Evolutionary conservation across 805 yeast genomes (phyloP).

Genomic region (Candida andamanensis): DNA sequence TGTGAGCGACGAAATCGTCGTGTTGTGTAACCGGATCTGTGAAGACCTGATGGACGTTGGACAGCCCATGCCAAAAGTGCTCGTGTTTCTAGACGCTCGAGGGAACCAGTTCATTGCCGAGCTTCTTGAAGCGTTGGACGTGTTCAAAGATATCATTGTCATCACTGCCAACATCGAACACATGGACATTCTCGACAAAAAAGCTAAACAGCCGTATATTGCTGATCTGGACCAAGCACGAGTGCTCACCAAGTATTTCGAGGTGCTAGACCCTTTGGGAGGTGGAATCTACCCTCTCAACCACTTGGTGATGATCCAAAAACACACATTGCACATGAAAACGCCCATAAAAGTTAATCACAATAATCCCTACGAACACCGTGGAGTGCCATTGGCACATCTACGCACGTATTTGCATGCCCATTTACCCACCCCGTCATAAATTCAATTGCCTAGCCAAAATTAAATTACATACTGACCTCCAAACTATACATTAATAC

Average conservation of each 20-base stretch:
- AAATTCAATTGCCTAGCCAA: background rate
- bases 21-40: too few relatives aligned
- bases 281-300: constrained; percentile 34
- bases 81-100: constrained; percentile 26
- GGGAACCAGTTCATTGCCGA: constrained; percentile 25
- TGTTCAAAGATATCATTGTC: too few relatives aligned
- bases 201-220: background rate
- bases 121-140: constrained; percentile 5
- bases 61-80: constrained; percentile 10
- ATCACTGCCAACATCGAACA: too few relatives aligned
- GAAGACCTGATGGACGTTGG: too few relatives aligned
- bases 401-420: constrained; percentile 8
- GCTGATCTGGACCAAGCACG: background rate
- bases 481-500: background rate
- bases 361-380: constrained; percentile 16
- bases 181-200: background rate
- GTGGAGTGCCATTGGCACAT: constrained; percentile 15
- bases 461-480: background rate
- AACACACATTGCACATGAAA: constrained; percentile 8
- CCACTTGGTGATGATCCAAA: constrained; percentile 16
- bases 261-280: constrained; percentile 29
- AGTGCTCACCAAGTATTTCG: constrained; percentile 14
- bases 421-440: background rate
- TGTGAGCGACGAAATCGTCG: too few relatives aligned
- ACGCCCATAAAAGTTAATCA: constrained; percentile 15